Percentiles rank a stretch among this genome's conserved stretches.
Evolutionary conservation across 2,329 filamentous ascomycete species (phyloP).

Genomic region (Fusarium tanahbumbuense): DNA sequence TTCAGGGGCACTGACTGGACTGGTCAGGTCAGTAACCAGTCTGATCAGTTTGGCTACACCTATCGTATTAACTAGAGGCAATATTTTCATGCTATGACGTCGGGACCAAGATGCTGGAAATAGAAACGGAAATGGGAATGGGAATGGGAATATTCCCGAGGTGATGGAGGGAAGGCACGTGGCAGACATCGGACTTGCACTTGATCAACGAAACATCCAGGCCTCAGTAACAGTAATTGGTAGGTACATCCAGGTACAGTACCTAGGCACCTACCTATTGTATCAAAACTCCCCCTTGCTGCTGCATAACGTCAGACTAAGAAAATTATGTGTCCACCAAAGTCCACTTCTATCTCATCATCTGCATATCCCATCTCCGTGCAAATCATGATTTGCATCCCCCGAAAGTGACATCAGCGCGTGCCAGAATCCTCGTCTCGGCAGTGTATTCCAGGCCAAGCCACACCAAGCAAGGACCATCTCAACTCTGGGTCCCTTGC

Average conservation of each 20-base stretch:
- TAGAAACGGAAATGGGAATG: slow-evolving; percentile 14
- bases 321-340: background rate
- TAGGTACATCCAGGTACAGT: background rate
- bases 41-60: background rate
- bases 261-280: background rate
- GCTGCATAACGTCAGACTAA: background rate
- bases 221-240: slow-evolving; percentile 23
- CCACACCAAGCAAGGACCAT: slow-evolving; percentile 15
- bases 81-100: slow-evolving; percentile 9
- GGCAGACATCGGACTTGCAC: slow-evolving; percentile 14
- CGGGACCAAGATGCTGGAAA: slow-evolving; percentile 1
- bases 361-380: slow-evolving; percentile 5
- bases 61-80: background rate
- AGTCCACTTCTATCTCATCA: slow-evolving; percentile 12
- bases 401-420: slow-evolving; percentile 22
- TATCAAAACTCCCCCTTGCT: background rate
- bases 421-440: slow-evolving; percentile 4
- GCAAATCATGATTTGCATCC: slow-evolving; percentile 27
- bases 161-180: slow-evolving; percentile 24
- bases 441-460: slow-evolving; percentile 15
- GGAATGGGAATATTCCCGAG: slow-evolving; percentile 23
- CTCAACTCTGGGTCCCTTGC: background rate
- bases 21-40: background rate
- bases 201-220: slow-evolving; percentile 2
- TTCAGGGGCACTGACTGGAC: background rate